A percentile compares a stretch with the other conserved stretches of the same genome.
Evolutionary conservation across 2,329 filamentous ascomycete species (phyloP).

Genomic region (Verticillium zaregamsianum): DNA sequence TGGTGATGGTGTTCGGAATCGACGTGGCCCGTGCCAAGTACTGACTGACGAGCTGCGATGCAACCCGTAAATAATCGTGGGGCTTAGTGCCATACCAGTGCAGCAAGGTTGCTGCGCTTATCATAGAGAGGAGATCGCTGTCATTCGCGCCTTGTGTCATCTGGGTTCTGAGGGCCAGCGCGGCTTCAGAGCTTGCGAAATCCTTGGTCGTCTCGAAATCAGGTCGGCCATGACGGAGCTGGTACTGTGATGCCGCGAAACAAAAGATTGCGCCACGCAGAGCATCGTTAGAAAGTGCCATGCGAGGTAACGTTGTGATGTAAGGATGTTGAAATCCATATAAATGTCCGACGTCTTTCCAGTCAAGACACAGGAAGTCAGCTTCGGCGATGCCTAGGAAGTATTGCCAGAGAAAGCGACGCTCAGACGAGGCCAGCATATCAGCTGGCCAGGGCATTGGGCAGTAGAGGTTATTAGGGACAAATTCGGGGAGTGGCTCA

Average conservation of each 20-base stretch:
- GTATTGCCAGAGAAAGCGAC: slow-evolving; percentile 14
- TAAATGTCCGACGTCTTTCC: slow-evolving; percentile 10
- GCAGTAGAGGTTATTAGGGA: slow-evolving; percentile 5
- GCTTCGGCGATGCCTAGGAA: slow-evolving; percentile 9
- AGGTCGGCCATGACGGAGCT: slow-evolving; percentile 4
- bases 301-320: slow-evolving; percentile 8
- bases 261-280: slow-evolving; percentile 10
- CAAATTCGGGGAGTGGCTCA: not conserved
- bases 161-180: slow-evolving; percentile 2
- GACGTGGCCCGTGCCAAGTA: slow-evolving; percentile 2
- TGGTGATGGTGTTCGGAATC: not conserved
- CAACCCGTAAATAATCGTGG: slow-evolving; percentile 7
- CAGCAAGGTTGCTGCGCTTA: slow-evolving; percentile 7
- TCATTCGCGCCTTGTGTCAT: slow-evolving; percentile 2
- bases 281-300: slow-evolving; percentile 10
- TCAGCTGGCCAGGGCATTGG: slow-evolving; percentile 15
- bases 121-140: slow-evolving; percentile 7
- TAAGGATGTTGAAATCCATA: slow-evolving; percentile 14
- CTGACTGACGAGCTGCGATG: slow-evolving; percentile 2
- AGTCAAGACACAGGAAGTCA: slow-evolving; percentile 12
- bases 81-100: slow-evolving; percentile 7
- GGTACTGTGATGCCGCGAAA: slow-evolving; percentile 11
- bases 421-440: slow-evolving; percentile 12
- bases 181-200: slow-evolving; percentile 6
- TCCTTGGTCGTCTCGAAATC: slow-evolving; percentile 4